These are phyloP conservation scores for Canariomyces notabilis DNA, from an alignment of 2,329 filamentous ascomycete species.

Conservation along the genomic window DNA sequence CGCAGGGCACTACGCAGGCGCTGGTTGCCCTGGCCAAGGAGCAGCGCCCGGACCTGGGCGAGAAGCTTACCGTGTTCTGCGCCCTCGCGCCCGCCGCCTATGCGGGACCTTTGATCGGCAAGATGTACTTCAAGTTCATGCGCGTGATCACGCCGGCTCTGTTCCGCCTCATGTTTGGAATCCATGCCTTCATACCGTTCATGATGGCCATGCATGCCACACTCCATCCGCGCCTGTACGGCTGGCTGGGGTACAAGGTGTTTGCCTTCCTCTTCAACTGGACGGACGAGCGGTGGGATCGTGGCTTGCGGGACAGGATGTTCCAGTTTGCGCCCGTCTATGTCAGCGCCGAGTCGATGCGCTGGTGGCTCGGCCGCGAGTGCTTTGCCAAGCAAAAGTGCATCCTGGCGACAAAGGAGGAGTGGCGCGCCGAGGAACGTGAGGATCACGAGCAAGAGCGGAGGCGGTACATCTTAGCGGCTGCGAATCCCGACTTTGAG, in stretches of 20 bases:
- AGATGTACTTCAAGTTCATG: constrained; percentile 92
- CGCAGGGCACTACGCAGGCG: constrained; percentile 85
- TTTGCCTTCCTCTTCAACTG: constrained; percentile 89
- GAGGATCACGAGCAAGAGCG: constrained; percentile 48
- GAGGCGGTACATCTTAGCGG: constrained; percentile 27
- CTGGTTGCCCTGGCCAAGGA: constrained; percentile 86
- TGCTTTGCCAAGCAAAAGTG: constrained; percentile 78
- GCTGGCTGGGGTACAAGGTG: constrained; percentile 78
- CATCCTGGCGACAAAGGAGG: constrained; percentile 74
- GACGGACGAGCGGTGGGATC: constrained; percentile 81
- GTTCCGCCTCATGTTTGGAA: constrained; percentile 81
- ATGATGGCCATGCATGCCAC: constrained; percentile 80
- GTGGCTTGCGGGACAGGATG: constrained; percentile 69
- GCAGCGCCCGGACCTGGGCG: constrained; percentile 77
- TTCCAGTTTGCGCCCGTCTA: constrained; percentile 93
- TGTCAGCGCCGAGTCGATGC: constrained; percentile 83
- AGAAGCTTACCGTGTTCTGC: constrained; percentile 83
- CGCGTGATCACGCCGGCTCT: constrained; percentile 67
- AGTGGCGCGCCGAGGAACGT: constrained; percentile 56
- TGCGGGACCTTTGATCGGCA: constrained; percentile 77
- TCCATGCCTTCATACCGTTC: constrained; percentile 87
- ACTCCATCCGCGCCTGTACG: constrained; percentile 65
- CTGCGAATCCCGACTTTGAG: constrained; percentile 31
- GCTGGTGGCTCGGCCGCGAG: constrained; percentile 89
- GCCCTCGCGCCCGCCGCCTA: constrained; percentile 87